phyloP scores from a whole-genome alignment of 2,329 filamentous ascomycete species.

The Annulohypoxylon truncatum region DNA sequence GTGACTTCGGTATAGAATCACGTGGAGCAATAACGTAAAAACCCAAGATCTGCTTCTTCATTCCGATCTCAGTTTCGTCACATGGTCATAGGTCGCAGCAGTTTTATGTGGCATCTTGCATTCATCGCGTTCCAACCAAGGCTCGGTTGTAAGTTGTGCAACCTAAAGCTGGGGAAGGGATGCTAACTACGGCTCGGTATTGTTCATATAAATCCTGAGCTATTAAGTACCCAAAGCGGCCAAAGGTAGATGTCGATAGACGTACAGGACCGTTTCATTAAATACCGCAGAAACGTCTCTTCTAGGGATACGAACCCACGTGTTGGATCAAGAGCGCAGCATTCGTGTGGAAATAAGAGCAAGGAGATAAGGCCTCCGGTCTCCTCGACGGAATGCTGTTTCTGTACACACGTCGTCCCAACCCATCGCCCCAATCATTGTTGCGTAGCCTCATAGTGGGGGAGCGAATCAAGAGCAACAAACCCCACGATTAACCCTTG shows the following conservation, averaged over 20 bases:
- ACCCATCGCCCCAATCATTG: slow-evolving; percentile 1
- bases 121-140: slow-evolving; percentile 15
- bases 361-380: slow-evolving; percentile 26
- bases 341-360: slow-evolving; percentile 35
- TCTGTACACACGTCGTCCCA: slow-evolving; percentile 7
- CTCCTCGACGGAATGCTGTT: slow-evolving; percentile 14
- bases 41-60: slow-evolving; percentile 2
- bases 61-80: slow-evolving; percentile 20
- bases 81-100: slow-evolving; percentile 12
- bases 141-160: slow-evolving; percentile 17
- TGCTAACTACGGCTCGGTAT: slow-evolving; percentile 14
- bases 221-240: slow-evolving; percentile 17
- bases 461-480: not conserved
- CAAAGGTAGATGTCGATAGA: not conserved
- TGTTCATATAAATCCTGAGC: slow-evolving; percentile 22
- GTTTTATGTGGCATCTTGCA: slow-evolving; percentile 9
- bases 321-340: slow-evolving; percentile 30
- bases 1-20: slow-evolving; percentile 12
- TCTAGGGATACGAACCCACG: slow-evolving; percentile 27
- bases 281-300: slow-evolving; percentile 34
- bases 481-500: slow-evolving; percentile 27
- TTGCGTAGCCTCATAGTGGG: slow-evolving; percentile 24
- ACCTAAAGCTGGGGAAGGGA: slow-evolving; percentile 32
- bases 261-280: slow-evolving; percentile 12
- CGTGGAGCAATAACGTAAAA: slow-evolving; percentile 11